Evolutionary conservation across 2,329 filamentous ascomycete species (phyloP).

Genomic region (Chaetomiaceae sp.): DNA sequence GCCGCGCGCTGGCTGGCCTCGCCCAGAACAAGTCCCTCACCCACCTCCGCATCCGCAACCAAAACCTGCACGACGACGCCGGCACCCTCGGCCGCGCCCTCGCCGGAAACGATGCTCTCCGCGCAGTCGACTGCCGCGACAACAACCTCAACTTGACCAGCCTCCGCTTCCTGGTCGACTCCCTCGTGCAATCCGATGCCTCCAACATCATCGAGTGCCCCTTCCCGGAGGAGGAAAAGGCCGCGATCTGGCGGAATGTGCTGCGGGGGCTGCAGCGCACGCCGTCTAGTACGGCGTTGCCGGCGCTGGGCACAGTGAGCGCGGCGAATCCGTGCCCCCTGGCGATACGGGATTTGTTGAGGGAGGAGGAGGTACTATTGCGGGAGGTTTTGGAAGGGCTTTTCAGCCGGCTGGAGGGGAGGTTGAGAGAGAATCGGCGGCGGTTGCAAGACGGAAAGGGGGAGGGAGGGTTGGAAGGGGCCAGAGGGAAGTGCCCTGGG

Average conservation of each 20-base stretch:
- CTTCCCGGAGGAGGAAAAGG: constrained; percentile 27
- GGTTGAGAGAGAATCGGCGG: constrained; percentile 3
- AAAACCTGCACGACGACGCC: constrained; percentile 51
- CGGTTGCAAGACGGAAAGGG: no score
- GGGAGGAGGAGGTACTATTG: constrained; percentile 10
- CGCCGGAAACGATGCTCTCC: constrained; percentile 44
- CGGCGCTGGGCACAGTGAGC: constrained; percentile 4
- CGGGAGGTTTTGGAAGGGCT: constrained; percentile 2
- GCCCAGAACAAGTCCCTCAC: constrained; percentile 32
- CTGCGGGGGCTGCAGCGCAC: constrained; percentile 19
- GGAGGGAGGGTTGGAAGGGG: neutral
- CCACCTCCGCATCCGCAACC: constrained; percentile 53
- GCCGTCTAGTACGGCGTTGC: neutral
- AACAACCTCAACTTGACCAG: constrained; percentile 53
- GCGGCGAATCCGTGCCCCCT: neutral
- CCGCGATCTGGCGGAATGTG: constrained; percentile 27
- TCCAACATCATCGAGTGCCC: constrained; percentile 43
- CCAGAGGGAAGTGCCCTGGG: neutral
- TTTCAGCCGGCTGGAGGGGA: neutral
- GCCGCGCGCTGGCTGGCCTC: constrained; percentile 40
- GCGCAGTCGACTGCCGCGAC: constrained; percentile 51
- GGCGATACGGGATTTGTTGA: constrained; percentile 7
- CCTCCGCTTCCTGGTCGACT: constrained; percentile 44
- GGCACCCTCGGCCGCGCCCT: constrained; percentile 48
- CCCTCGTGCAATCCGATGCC: constrained; percentile 38